Base-by-base conservation (phyloP, 1,284 basidiomycete species). In the Austroboletus niveus region DNA sequence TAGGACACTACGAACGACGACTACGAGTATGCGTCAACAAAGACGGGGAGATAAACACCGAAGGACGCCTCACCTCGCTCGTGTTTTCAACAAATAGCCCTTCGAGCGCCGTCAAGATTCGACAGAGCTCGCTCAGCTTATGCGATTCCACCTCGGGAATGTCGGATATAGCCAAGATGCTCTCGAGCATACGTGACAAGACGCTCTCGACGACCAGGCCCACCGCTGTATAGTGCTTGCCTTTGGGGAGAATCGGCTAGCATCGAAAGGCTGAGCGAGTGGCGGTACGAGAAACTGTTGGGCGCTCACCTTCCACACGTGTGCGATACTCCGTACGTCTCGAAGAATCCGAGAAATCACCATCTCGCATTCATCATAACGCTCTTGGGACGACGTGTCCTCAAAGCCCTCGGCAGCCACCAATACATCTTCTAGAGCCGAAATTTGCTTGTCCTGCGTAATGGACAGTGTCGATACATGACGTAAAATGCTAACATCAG, bases 61-160 rank as follows among this genome's bases (percentile, higher is more conserved):
- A 12, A 5, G 55, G 35, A 54, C 0, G 24, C 42, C 74, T 59
- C 55, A 84, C 86, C 65, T 82, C 76, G 22, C 77, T 76, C 14
- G 75, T 74, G 58, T 81, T 79, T 47, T 86, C 87, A 30, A 84
- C 75, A 62, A 98, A 98, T 8, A 95, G 66, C 1, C 81, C 81
- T 63, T 97, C 94, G 40, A 97, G 70, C 4, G 85, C 79, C 54
- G 87, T 82, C 44, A 98, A 69, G 39, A 89, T 85, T 52, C 84
- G 81, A 68, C 94, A 89, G 1, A 98, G 75, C 62, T 90, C 85
- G 59, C 87, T 88, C 32, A 99, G 72, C 42, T 85, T 78, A 58
- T 90, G 85, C 5, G 94, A 96, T 61, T 98, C 95, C 10, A 84
- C 76, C 62, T 93, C 95, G 0, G 94, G 88, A 59, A 99, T 98